Conservation (phyloP, 2,329 filamentous ascomycete species). For the Neopestalotiopsis rosae region DNA sequence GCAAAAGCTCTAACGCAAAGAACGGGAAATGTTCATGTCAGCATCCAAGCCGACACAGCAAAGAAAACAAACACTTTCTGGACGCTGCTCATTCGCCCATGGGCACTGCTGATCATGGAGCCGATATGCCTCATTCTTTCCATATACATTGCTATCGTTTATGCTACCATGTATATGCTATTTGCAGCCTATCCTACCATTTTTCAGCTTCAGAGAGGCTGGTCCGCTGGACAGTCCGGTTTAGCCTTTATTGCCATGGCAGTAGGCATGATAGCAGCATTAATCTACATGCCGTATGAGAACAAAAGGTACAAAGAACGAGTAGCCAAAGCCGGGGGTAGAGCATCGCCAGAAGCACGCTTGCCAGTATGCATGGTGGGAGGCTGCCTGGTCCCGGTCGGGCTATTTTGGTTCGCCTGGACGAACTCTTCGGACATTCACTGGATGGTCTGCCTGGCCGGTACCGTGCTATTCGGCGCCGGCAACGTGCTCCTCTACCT, state of each 20-base stretch:
- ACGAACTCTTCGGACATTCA: conserved; percentile 57
- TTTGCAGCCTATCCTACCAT: conserved; percentile 67
- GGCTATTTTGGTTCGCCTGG: conserved; percentile 71
- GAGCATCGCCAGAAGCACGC: conserved; percentile 67
- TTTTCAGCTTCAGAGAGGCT: conserved; percentile 62
- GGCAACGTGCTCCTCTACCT: conserved; percentile 58
- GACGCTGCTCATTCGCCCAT: conserved; percentile 16
- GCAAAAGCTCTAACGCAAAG: neutral
- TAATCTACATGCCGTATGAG: conserved; percentile 51
- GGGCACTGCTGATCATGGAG: conserved; percentile 57
- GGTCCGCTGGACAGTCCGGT: conserved; percentile 60
- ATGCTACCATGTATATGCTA: conserved; percentile 59
- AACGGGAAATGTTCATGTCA: neutral
- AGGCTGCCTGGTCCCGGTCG: conserved; percentile 61
- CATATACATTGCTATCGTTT: conserved; percentile 65
- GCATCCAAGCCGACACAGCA: neutral
- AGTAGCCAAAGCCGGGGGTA: conserved; percentile 50
- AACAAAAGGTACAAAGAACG: conserved; percentile 49
- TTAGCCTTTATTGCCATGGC: conserved; percentile 70
- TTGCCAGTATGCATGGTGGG: conserved; percentile 65
- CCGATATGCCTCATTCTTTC: conserved; percentile 70
- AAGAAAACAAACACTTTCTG: conserved; percentile 18
- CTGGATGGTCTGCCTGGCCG: conserved; percentile 47
- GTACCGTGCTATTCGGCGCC: conserved; percentile 36
- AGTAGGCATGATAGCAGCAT: conserved; percentile 64